Evolutionary conservation across 352 stramenopile genomes (phyloP), one percentile per base, ranked within the genome.

Genomic region (Phytophthora fragariae): DNA sequence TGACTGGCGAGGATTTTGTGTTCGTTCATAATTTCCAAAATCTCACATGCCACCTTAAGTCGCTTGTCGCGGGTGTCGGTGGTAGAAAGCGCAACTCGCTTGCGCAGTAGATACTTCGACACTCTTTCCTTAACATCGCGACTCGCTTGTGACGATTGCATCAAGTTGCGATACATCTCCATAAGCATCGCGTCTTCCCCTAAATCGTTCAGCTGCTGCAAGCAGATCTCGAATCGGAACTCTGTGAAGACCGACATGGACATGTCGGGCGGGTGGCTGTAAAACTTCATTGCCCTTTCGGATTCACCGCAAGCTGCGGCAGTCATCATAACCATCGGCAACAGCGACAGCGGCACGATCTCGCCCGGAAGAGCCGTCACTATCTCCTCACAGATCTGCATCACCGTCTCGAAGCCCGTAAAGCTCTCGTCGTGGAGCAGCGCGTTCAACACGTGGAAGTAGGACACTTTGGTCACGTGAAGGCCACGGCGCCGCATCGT

Each of bases 181-280:
- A 94, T 76, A 66, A 92, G 79, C 70, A 90, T 84, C 9, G 71
- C 65, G 12, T 81, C 63, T 62, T 84, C 74, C 31, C 77, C 73
- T 31, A 82, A 56, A 5, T 83, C 61, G 73, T 81, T 85, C 31
- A 94, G 63, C 41, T 83, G 82, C 59, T 91, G 84, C 41, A 92
- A 62, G 57, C 81, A 90, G 49, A 90, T 90, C 31, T 92, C 85
- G 60, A 94, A 92, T 10, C 79, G 83, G 64, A 84, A 86, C 65
- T 92, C 81, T 1, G 79, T 87, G 54, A 83, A 90, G 2, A 41
- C 47, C 24, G 69, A 74, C 80, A 92, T 85, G 2, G 65, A 37
- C 7, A 72, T 77, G 15, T 87, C 63, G 1, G 67, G 61, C 2
- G 78, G 72, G 37, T 89, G 80, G 19, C 63, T 64, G 62, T 94